Evolutionary conservation across 2,329 filamentous ascomycete species (phyloP).

Genomic region (Annulohypoxylon truncatum): DNA sequence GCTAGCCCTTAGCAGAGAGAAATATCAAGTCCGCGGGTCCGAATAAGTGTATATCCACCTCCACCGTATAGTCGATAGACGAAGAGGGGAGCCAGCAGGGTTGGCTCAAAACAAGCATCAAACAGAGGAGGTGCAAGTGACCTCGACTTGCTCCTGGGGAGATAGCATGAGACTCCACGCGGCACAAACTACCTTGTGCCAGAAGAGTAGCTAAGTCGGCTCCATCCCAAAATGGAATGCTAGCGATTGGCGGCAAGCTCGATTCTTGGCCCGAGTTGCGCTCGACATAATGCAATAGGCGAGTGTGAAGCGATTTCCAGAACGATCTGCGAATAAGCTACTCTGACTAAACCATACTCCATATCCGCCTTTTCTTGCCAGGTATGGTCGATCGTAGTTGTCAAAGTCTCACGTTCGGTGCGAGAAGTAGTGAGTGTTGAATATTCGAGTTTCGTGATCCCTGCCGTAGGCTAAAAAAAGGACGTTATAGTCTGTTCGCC

Average conservation of each 20-base stretch:
- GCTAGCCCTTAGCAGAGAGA: neutral
- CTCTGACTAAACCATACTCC: conserved; percentile 29
- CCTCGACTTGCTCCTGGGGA: conserved; percentile 38
- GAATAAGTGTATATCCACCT: conserved; percentile 25
- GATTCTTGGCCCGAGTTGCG: conserved; percentile 20
- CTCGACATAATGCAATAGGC: conserved; percentile 9
- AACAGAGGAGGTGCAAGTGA: conserved; percentile 52
- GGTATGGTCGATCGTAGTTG: conserved; percentile 37
- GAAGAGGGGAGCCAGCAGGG: conserved; percentile 53
- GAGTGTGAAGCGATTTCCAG: conserved; percentile 26
- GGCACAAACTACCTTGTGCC: conserved; percentile 35
- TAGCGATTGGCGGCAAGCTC: conserved; percentile 37
- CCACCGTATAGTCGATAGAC: conserved; percentile 18
- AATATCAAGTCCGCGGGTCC: neutral
- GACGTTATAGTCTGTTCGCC: conserved; percentile 37
- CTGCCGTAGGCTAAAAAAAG: conserved; percentile 44
- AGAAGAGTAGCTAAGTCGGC: conserved; percentile 34
- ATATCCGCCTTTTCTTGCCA: conserved; percentile 35
- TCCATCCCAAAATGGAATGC: conserved; percentile 37
- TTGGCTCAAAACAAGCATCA: conserved; percentile 60
- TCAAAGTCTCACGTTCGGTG: conserved; percentile 37
- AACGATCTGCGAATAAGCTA: conserved; percentile 36
- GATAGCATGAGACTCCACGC: conserved; percentile 42
- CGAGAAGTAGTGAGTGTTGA: conserved; percentile 39
- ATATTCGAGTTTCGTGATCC: conserved; percentile 48